phyloP scores from a whole-genome alignment of 306 rosid genomes.

The Senna siamea region DNA sequence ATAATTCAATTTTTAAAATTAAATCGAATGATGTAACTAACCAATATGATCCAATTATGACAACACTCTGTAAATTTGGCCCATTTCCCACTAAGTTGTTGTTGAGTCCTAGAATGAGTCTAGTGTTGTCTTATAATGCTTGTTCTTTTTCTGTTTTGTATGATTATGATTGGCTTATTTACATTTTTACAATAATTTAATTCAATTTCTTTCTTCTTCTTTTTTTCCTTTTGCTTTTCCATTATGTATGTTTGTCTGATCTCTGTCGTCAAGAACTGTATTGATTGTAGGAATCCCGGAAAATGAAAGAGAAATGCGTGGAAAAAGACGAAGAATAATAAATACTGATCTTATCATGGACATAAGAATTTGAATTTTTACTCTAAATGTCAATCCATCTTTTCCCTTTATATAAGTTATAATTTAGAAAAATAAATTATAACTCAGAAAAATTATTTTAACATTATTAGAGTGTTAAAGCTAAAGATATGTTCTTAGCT shows the following conservation, averaged over 20 bases:
- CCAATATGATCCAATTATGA: too few relatives aligned
- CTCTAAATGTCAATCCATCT: not conserved
- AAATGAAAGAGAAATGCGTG: not conserved
- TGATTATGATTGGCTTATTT: conserved; percentile 38
- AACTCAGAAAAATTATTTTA: too few relatives aligned
- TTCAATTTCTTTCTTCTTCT: not conserved
- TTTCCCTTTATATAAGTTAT: too few relatives aligned
- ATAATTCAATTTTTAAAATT: too few relatives aligned
- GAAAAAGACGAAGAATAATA: too few relatives aligned
- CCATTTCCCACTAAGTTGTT: conserved; percentile 30
- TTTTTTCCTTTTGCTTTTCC: not conserved
- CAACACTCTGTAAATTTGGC: conserved; percentile 32
- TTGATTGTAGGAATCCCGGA: not conserved
- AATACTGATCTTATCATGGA: not conserved
- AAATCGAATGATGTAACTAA: too few relatives aligned
- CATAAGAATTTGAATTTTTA: not conserved
- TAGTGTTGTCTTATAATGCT: conserved; percentile 18
- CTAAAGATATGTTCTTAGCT: too few relatives aligned
- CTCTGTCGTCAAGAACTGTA: not conserved
- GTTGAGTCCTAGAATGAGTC: conserved; percentile 28
- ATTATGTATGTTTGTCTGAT: not conserved
- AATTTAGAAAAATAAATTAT: too few relatives aligned
- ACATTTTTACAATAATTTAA: conserved; percentile 13
- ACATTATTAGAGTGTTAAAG: too few relatives aligned
- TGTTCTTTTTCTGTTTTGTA: conserved; percentile 33